Conservation (phyloP, 495 filamentous ascomycete species). For the Penicillium odoratum region DNA sequence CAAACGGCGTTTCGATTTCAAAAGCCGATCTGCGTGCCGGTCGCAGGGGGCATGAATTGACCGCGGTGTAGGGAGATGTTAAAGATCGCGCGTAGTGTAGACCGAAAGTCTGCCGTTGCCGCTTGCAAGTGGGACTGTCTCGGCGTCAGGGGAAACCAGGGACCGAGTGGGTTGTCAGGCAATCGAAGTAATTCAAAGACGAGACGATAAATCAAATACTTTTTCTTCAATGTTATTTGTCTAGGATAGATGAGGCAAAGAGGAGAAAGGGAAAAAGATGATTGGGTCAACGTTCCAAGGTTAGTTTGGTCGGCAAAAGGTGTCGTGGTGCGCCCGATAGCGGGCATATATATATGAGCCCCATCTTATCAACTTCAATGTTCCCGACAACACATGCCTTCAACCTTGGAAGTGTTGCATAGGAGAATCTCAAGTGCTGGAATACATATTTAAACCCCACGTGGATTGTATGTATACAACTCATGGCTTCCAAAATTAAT, state of each 20-base stretch:
- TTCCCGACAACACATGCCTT: not conserved
- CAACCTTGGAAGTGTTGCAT: not conserved
- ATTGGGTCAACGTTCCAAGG: slow-evolving; percentile 23
- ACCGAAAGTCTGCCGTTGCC: slow-evolving; percentile 31
- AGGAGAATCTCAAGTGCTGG: not conserved
- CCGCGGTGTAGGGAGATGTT: slow-evolving; percentile 19
- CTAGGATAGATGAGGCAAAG: not conserved
- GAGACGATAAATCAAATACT: slow-evolving; percentile 6
- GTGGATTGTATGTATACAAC: too few species aligned
- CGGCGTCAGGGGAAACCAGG: slow-evolving; percentile 36
- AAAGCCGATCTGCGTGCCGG: slow-evolving; percentile 31
- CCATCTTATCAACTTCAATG: not conserved
- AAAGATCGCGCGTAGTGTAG: slow-evolving; percentile 25
- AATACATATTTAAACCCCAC: too few species aligned
- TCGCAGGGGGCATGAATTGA: slow-evolving; percentile 28
- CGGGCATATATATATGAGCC: slow-evolving; percentile 3
- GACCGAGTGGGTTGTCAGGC: slow-evolving; percentile 23
- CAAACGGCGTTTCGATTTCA: slow-evolving; percentile 7
- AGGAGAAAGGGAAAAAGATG: slow-evolving; percentile 12
- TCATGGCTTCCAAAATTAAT: too few species aligned
- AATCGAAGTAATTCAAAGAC: not conserved
- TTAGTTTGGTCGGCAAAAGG: slow-evolving; percentile 19
- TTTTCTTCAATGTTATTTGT: not conserved
- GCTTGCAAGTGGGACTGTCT: slow-evolving; percentile 31
- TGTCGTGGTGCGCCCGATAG: slow-evolving; percentile 18